These are phyloP conservation scores for Conticribra weissflogii DNA, from an alignment of 108 stramenopile genomes.

Conservation along the genomic window DNA sequence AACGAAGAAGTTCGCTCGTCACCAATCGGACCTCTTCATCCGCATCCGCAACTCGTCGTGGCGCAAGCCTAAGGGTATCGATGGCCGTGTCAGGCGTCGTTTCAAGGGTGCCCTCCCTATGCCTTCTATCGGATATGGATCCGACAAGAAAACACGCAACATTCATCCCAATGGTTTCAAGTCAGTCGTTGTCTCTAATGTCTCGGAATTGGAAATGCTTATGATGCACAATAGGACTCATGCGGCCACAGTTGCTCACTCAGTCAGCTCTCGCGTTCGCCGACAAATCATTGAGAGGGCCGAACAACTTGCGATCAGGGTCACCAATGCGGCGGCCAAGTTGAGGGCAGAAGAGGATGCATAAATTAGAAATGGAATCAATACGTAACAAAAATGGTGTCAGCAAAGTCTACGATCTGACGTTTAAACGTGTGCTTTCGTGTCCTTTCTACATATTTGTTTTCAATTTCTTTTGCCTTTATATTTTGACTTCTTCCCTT, in stretches of 20 bases:
- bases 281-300: constrained; percentile 96
- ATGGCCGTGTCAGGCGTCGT: constrained; percentile 98
- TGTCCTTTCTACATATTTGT: too few relatives aligned
- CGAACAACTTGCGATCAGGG: constrained; percentile 94
- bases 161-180: constrained; percentile 98
- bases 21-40: constrained; percentile 96
- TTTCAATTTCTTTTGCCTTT: too few relatives aligned
- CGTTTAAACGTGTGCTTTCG: too few relatives aligned
- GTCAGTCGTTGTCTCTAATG: constrained; percentile 96
- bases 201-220: constrained; percentile 97
- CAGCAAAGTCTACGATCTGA: too few relatives aligned
- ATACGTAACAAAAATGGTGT: not conserved
- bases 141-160: constrained; percentile 98
- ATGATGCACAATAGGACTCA: constrained; percentile 99
- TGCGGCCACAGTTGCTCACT: constrained; percentile 97
- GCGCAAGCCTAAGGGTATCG: constrained; percentile 99
- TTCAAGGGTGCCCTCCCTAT: constrained; percentile 99
- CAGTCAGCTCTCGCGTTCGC: constrained; percentile 91
- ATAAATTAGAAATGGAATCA: constrained; percentile 58
- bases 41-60: constrained; percentile 95
- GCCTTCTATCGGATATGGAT: constrained; percentile 99
- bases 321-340: constrained; percentile 92
- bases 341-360: constrained; percentile 95
- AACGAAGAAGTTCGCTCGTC: constrained; percentile 99
- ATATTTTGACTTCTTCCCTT: too few relatives aligned